phyloP scores from a whole-genome alignment of 2,329 filamentous ascomycete genomes.

The Acephala macrosclerotiorum region DNA sequence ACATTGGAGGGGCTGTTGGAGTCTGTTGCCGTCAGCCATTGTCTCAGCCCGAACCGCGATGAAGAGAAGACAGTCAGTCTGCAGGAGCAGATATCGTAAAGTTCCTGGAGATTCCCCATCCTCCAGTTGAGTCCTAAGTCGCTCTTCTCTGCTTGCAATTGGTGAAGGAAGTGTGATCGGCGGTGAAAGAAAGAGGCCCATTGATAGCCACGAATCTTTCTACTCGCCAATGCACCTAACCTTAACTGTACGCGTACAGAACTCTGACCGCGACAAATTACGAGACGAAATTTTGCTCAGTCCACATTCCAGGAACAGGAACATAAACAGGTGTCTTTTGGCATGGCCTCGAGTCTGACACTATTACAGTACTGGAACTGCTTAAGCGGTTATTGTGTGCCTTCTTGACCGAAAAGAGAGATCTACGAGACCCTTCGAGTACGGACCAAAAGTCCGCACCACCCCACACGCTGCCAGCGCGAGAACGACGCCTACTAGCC shows the following conservation, averaged over 20 bases:
- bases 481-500: neutral
- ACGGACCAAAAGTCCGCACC: neutral
- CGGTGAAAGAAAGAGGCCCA: neutral
- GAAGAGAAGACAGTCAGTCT: neutral
- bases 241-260: neutral
- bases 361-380: too few relatives aligned
- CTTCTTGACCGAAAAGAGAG: neutral
- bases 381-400: neutral
- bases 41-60: conserved; percentile 1
- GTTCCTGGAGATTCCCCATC: neutral
- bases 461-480: conserved; percentile 4
- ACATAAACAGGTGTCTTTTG: neutral
- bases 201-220: neutral
- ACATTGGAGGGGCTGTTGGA: neutral
- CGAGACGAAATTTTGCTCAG: neutral
- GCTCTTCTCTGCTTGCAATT: neutral
- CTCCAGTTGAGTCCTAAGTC: neutral
- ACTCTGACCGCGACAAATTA: neutral
- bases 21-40: neutral
- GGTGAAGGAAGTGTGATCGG: neutral
- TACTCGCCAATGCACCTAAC: conserved; percentile 4
- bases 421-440: conserved; percentile 9
- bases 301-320: neutral
- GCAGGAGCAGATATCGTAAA: neutral
- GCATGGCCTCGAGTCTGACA: too few relatives aligned